Evolutionary conservation across 768 basidiomycete species (phyloP).

Genomic region (Panaeolus cyanescens): DNA sequence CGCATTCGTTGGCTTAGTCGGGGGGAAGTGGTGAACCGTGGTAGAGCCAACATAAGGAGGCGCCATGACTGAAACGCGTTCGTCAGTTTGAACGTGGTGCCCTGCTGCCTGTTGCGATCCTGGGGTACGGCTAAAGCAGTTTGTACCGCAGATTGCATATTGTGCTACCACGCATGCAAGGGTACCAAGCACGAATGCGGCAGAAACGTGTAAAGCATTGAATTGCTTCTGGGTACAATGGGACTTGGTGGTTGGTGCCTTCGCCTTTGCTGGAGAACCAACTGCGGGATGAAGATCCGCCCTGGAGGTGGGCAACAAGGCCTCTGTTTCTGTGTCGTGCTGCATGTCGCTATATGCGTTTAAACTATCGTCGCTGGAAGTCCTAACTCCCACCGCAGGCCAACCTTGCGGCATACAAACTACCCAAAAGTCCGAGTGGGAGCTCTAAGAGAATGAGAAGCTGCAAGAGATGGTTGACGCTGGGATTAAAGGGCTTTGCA

Average conservation of each 20-base stretch:
- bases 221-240: constrained; percentile 27
- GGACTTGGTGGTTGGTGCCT: constrained; percentile 11
- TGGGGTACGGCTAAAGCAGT: constrained; percentile 33
- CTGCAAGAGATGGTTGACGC: background rate
- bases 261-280: constrained; percentile 14
- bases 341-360: background rate
- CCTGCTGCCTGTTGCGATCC: constrained; percentile 7
- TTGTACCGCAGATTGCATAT: constrained; percentile 43
- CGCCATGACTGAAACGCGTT: constrained; percentile 41
- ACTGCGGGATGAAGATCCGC: constrained; percentile 13
- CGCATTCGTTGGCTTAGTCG: constrained; percentile 70
- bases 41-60: constrained; percentile 76
- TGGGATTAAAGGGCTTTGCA: background rate
- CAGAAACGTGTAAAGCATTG: constrained; percentile 37
- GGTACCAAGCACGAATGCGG: constrained; percentile 57
- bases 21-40: constrained; percentile 69
- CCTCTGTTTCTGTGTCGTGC: constrained; percentile 26
- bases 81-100: constrained; percentile 3
- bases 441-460: background rate
- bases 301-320: constrained; percentile 25
- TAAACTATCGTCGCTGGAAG: background rate
- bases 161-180: constrained; percentile 53
- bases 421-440: background rate
- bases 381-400: too few relatives aligned
- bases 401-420: background rate